A percentile compares a stretch with the other conserved stretches of the same genome.
Conservation (phyloP, 305 asterid species). For the Solanum hybrid region DNA sequence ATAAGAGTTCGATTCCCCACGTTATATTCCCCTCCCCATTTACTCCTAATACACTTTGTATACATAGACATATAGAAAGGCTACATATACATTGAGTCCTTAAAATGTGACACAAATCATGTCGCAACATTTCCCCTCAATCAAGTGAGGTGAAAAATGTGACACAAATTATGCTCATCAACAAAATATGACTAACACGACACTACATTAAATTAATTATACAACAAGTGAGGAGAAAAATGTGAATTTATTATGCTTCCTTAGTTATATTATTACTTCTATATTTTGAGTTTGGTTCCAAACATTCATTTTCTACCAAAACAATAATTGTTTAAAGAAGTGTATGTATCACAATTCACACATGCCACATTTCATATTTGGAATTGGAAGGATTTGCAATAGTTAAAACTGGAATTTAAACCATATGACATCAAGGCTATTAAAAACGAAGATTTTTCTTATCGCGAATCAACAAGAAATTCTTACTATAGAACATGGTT, state of each 20-base stretch:
- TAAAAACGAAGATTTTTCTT: neutral
- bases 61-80: neutral
- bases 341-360: neutral
- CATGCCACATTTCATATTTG: neutral
- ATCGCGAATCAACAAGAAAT: neutral
- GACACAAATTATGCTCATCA: neutral
- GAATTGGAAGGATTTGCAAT: neutral
- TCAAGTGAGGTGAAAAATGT: neutral
- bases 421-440: neutral
- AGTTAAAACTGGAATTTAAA: neutral
- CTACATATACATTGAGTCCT: neutral
- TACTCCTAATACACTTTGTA: neutral
- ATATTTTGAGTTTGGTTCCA: neutral
- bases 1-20: neutral
- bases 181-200: neutral
- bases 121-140: neutral
- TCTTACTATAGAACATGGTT: neutral
- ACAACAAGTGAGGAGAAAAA: neutral
- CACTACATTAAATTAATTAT: neutral
- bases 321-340: neutral
- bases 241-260: neutral
- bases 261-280: neutral
- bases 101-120: neutral
- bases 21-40: neutral
- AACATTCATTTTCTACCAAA: neutral